Evolutionary conservation across 1,139 yeast genomes (phyloP), one percentile per base, ranked within the genome.

Genomic region (Taphrina pruni): DNA sequence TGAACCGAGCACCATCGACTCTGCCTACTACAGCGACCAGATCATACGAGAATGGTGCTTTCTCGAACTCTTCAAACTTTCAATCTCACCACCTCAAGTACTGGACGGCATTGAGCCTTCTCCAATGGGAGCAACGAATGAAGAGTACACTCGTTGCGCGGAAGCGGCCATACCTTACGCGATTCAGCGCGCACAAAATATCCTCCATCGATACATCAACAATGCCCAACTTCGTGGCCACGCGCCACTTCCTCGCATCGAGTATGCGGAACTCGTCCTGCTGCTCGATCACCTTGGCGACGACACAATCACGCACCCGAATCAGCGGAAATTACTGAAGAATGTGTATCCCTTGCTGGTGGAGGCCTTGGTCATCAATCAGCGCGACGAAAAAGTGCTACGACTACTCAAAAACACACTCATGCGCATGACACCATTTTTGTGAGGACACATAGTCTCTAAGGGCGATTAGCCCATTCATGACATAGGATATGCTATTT

Each of bases 31-130:
- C 50, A 14, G 20, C 17, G 67, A 64, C 17, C 45, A 48, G 26
- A 46, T 64, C 17, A 46, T 64, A 9, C 41, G 67, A 20, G 67
- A 64, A 32, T 64, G 67, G 67, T 64, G 67, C 26, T 36, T 64
- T 14, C 61, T 64, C 26, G 67, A 64, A 35, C 67, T 64, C 41
- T 55, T 45, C n/a, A 56, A 57, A 21, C 20, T 64, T 56, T 54
- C 61, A 36, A 64, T 57, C 45, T 39, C 56, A 20, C 17, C 61
- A 12, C 1, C 39, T 14, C 43, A 51, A 9, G 61, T 39, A 3
- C 12, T 8, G 8, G 48, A 64, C 14, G 54, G 35, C 20, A 41
- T 35, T 4, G 17, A n/a, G n/a, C 48, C n/a, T 21, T 26, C 26
- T 6, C 45, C 46, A 6, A 7, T 45, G 21, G 12, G 17, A 8